phyloP scores from a whole-genome alignment of 2,329 filamentous ascomycete genomes.

The Neonectria coccinea region DNA sequence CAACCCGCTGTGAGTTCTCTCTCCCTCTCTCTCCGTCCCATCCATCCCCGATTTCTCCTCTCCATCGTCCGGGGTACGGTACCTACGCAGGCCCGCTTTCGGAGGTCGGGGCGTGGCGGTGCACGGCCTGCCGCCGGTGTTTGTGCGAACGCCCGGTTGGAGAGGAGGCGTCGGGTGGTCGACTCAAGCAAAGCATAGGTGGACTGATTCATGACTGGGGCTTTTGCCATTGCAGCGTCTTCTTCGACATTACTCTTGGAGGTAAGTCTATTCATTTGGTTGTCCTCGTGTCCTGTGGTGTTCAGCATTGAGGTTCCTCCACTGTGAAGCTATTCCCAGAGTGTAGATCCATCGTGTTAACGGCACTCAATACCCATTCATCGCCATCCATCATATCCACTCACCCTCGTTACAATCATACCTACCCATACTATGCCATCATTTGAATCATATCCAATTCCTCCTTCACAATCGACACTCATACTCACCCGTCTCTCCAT shows the following conservation, averaged over 20 bases:
- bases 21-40: neutral
- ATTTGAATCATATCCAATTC: neutral
- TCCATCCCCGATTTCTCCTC: constrained; percentile 7
- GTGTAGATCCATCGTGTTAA: neutral
- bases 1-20: constrained; percentile 58
- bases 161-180: constrained; percentile 22
- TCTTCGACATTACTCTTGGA: constrained; percentile 84
- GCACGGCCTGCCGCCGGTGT: constrained; percentile 3
- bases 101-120: constrained; percentile 10
- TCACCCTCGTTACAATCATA: neutral
- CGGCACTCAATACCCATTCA: neutral
- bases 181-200: constrained; percentile 32
- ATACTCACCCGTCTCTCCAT: neutral
- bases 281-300: constrained; percentile 9
- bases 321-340: constrained; percentile 23
- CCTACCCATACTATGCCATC: neutral
- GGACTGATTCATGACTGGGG: constrained; percentile 39
- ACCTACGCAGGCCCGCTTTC: constrained; percentile 13
- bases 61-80: constrained; percentile 17
- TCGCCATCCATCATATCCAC: neutral
- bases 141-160: neutral
- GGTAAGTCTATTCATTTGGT: constrained; percentile 58
- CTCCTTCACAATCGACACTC: neutral
- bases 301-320: constrained; percentile 1
- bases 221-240: constrained; percentile 60